These are phyloP conservation scores for Phaeosphaeriaceae sp. DNA, from an alignment of 2,329 filamentous ascomycete genomes.

Conservation along the genomic window DNA sequence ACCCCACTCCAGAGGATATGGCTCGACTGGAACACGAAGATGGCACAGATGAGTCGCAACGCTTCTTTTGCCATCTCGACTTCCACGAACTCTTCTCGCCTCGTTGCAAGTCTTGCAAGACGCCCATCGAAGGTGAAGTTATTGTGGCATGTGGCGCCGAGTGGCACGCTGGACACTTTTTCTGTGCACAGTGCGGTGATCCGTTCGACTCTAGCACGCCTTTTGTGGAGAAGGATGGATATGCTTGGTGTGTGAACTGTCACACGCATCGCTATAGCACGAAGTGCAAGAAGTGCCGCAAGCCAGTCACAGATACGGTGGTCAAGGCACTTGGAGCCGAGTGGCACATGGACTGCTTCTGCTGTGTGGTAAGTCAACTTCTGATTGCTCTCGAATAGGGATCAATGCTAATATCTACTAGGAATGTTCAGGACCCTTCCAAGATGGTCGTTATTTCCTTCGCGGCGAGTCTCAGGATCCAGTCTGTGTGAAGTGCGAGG, in stretches of 20 bases:
- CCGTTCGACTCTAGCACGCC: slow-evolving; percentile 70
- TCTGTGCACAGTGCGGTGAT: slow-evolving; percentile 98
- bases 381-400: background rate
- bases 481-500: slow-evolving; percentile 69
- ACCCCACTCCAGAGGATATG: slow-evolving; percentile 65
- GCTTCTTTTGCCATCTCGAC: slow-evolving; percentile 98
- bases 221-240: slow-evolving; percentile 97
- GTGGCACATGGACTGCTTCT: slow-evolving; percentile 94
- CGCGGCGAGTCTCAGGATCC: slow-evolving; percentile 65
- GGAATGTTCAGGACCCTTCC: slow-evolving; percentile 67
- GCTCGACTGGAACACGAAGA: slow-evolving; percentile 64
- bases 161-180: slow-evolving; percentile 98
- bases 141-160: slow-evolving; percentile 92
- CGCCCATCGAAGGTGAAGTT: slow-evolving; percentile 94
- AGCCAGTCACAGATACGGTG: slow-evolving; percentile 87
- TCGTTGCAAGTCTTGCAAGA: slow-evolving; percentile 93
- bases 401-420: slow-evolving; percentile 33
- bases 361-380: slow-evolving; percentile 66
- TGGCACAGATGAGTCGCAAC: slow-evolving; percentile 68
- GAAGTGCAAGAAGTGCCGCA: slow-evolving; percentile 85
- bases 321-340: slow-evolving; percentile 87
- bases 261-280: slow-evolving; percentile 90
- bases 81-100: slow-evolving; percentile 95
- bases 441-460: slow-evolving; percentile 69
- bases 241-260: slow-evolving; percentile 94